A percentile compares a stretch with the other conserved stretches of the same genome.
Evolutionary conservation across 1,139 yeast genomes (phyloP).

Genomic region (Scheffersomyces illinoinensis): DNA sequence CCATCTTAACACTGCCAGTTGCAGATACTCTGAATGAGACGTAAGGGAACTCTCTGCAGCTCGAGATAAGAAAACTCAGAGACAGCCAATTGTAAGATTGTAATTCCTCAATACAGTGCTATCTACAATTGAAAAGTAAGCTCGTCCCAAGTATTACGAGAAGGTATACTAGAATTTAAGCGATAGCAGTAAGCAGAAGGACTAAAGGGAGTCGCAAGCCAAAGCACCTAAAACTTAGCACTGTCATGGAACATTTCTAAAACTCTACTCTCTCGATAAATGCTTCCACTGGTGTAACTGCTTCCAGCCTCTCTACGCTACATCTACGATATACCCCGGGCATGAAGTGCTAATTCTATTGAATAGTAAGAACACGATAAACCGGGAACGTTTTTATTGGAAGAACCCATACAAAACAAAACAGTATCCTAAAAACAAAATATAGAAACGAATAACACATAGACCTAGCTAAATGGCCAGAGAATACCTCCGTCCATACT

Average conservation of each 20-base stretch:
- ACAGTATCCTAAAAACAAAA: conserved; percentile 29
- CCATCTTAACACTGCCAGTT: not conserved
- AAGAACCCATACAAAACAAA: conserved; percentile 34
- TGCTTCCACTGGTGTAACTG: not conserved
- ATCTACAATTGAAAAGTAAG: no score
- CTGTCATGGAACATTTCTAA: not conserved
- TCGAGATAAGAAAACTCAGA: not conserved
- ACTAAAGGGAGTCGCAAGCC: no score
- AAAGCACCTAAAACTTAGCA: no score
- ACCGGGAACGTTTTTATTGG: conserved; percentile 49
- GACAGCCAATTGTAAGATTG: no score
- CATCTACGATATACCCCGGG: conserved; percentile 44
- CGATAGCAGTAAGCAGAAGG: no score
- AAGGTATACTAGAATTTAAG: no score
- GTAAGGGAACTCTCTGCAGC: not conserved
- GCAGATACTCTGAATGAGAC: not conserved
- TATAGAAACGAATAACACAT: conserved; percentile 2
- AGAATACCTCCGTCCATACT: conserved; percentile 1
- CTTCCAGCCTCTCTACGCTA: not conserved
- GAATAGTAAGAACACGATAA: conserved; percentile 47
- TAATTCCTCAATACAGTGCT: no score
- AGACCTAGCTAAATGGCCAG: conserved; percentile 3
- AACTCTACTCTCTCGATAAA: not conserved
- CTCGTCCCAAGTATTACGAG: no score
- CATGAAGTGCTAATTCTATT: conserved; percentile 52